Percentiles rank a stretch among this genome's conserved stretches.
Conservation (phyloP, 805 yeast species). For the Candida piceae region DNA sequence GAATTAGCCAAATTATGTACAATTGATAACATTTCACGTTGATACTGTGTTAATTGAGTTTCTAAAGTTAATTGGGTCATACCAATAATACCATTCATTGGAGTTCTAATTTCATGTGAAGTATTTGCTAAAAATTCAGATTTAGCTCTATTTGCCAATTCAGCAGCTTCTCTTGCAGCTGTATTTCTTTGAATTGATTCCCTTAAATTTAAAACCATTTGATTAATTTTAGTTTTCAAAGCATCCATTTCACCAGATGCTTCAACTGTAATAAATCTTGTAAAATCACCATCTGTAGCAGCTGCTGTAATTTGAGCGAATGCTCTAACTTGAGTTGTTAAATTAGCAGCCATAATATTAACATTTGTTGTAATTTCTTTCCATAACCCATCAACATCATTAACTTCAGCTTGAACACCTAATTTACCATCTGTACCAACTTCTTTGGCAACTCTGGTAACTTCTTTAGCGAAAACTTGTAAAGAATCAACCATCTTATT, state of each 20-base stretch:
- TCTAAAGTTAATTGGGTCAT: slow-evolving; percentile 88
- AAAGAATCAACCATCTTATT: slow-evolving; percentile 91
- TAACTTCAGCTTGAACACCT: slow-evolving; percentile 88
- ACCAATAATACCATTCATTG: slow-evolving; percentile 89
- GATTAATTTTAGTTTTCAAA: slow-evolving; percentile 59
- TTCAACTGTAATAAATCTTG: slow-evolving; percentile 84
- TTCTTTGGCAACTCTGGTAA: slow-evolving; percentile 84
- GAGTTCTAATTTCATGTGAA: slow-evolving; percentile 86
- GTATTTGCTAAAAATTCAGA: slow-evolving; percentile 88
- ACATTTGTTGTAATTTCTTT: slow-evolving; percentile 88
- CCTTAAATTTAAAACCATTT: slow-evolving; percentile 80
- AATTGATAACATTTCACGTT: slow-evolving; percentile 85
- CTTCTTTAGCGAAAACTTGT: slow-evolving; percentile 84
- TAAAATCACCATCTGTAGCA: slow-evolving; percentile 90
- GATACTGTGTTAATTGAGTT: slow-evolving; percentile 85
- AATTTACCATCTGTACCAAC: slow-evolving; percentile 91
- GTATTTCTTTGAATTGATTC: slow-evolving; percentile 89
- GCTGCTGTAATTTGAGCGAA: slow-evolving; percentile 93
- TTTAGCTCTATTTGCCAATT: slow-evolving; percentile 81
- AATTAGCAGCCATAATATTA: slow-evolving; percentile 89
- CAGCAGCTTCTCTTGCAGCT: slow-evolving; percentile 93
- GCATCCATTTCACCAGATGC: slow-evolving; percentile 90
- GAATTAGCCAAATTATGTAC: slow-evolving; percentile 87
- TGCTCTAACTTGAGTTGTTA: slow-evolving; percentile 88
- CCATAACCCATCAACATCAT: slow-evolving; percentile 90